Base-by-base conservation (phyloP, 352 stramenopile species). In the Globisporangium paroecandrum region DNA sequence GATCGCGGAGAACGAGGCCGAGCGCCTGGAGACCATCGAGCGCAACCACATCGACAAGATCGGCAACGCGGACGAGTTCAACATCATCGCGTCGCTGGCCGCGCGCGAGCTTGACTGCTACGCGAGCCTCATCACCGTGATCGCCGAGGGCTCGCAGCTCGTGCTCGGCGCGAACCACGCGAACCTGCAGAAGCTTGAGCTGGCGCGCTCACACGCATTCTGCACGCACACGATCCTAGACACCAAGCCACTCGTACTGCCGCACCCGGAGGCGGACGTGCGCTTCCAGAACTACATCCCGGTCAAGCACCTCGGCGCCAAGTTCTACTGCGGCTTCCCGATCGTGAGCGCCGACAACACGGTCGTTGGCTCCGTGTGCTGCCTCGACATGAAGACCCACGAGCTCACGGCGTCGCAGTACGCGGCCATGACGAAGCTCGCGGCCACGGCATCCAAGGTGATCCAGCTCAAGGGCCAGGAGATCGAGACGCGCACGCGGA, bases 51-150 rank as follows among this genome's bases (percentile, higher is more conserved):
- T 75, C 1, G 72, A 85, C 51, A 81, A 51, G 71, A 69, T 89
- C 59, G 71, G 51, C 27, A 77, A 83, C 49, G 82, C 80, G 38
- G 73, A 86, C 4, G 79, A 90, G 64, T 76, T 91, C 13, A 77
- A 83, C 29, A 68, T 87, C 38, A 81, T 91, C 59, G 89, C 81
- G 59, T 66, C 78, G 22, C 73, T 91, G 15, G 66, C 82, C 9
- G 81, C 80, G 25, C 70, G 72, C 9, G 81, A 90, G 69, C 77
- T 91, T 61, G 72, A 78, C 36, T 89, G 81, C 65, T 77, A 78
- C 2, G 77, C 72, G 4, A 81, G 76, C 9, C 49, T 86, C 24
- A 70, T 91, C 58, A 91, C 80, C 34, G 77, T 91, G 22, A 74
- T 91, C 9, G 80, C 68, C 25, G 57, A 85, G 54, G 62, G 84